Percentiles rank a stretch among this genome's conserved stretches.
Evolutionary conservation across 78 protist species (phyloP).

Genomic region (Acrasis kona): DNA sequence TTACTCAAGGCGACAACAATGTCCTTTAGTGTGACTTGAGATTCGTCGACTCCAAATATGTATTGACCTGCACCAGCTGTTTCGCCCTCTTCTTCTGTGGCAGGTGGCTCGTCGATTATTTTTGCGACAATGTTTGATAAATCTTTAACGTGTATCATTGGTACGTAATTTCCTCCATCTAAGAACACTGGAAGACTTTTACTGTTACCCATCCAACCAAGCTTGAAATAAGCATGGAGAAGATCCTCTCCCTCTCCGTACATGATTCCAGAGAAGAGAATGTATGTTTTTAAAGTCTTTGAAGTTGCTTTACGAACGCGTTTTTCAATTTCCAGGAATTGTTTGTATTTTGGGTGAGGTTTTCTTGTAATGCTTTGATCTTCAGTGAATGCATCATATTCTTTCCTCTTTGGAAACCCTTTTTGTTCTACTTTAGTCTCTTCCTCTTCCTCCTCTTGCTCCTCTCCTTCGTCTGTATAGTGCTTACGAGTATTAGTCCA

Average conservation of each 20-base stretch:
- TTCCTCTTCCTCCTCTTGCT: background rate
- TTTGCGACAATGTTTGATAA: background rate
- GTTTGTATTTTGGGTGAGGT: conserved; percentile 32
- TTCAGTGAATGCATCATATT: conserved; percentile 14
- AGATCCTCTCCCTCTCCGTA: conserved; percentile 44
- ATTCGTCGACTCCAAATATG: conserved; percentile 26
- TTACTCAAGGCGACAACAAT: background rate
- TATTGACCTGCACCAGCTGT: no score
- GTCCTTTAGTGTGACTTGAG: background rate
- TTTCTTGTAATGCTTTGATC: conserved; percentile 23
- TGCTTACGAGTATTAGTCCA: conserved; percentile 30
- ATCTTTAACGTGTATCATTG: conserved; percentile 41
- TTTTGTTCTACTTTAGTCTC: background rate
- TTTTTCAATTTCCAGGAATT: conserved; percentile 26
- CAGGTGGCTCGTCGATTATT: no score
- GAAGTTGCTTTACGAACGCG: background rate
- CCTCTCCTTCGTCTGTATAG: background rate
- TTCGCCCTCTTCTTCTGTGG: background rate
- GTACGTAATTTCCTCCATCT: conserved; percentile 32
- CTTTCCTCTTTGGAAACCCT: no score
- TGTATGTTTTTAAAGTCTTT: conserved; percentile 3
- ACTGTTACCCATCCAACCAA: conserved; percentile 13
- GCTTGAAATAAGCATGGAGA: conserved; percentile 30
- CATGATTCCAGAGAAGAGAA: conserved; percentile 23
- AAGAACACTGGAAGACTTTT: conserved; percentile 10